phyloP scores from a whole-genome alignment of 2,329 filamentous ascomycete genomes.

The Lomentospora prolificans region DNA sequence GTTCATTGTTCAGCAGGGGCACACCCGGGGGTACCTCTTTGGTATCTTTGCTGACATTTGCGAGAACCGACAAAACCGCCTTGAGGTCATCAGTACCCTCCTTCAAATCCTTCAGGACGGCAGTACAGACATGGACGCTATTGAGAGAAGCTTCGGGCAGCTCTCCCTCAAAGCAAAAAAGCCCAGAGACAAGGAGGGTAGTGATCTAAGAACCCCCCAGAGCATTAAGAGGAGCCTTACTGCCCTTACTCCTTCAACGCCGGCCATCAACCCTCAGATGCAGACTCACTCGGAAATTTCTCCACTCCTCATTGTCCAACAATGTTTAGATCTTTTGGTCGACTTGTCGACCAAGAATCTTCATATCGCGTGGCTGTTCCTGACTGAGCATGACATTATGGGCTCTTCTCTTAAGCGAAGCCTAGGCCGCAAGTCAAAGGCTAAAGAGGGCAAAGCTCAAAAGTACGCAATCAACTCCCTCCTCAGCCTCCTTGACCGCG shows the following conservation, averaged over 20 bases:
- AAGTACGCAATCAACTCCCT: conserved; percentile 91
- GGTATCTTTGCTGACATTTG: conserved; percentile 85
- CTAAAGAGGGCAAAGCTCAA: conserved; percentile 70
- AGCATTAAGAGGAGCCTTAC: conserved; percentile 66
- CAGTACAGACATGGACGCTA: conserved; percentile 82
- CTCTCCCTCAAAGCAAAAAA: conserved; percentile 86
- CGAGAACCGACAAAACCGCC: conserved; percentile 90
- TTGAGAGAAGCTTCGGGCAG: conserved; percentile 91
- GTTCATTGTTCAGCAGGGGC: conserved; percentile 91
- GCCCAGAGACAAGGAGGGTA: conserved; percentile 51
- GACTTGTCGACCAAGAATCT: conserved; percentile 77
- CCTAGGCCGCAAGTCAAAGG: conserved; percentile 74
- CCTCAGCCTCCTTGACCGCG: conserved; percentile 79
- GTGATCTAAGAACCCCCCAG: conserved; percentile 66
- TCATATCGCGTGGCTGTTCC: conserved; percentile 82
- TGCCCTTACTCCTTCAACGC: conserved; percentile 13
- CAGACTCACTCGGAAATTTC: conserved; percentile 76
- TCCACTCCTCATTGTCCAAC: conserved; percentile 88
- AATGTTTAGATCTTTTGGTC: conserved; percentile 78
- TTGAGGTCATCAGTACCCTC: conserved; percentile 86
- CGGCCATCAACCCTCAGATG: conserved; percentile 9
- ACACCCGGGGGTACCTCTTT: conserved; percentile 73
- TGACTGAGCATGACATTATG: conserved; percentile 81
- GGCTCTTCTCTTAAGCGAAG: conserved; percentile 67
- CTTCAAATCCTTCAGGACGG: conserved; percentile 93